These are phyloP conservation scores for Chiua sp. DNA, from an alignment of 1,284 basidiomycete species.

Conservation along the genomic window DNA sequence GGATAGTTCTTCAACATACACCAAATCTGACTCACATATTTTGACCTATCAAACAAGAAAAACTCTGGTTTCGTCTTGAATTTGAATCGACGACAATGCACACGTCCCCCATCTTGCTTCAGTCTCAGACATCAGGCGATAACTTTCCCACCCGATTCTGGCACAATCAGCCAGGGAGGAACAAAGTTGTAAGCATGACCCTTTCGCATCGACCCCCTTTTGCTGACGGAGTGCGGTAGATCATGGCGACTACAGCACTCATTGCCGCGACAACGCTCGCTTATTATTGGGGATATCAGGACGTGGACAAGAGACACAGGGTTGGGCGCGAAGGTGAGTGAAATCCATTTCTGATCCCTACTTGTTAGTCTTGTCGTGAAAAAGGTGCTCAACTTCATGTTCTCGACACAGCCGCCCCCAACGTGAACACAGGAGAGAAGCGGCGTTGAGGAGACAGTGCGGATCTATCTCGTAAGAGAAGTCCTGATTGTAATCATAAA, in stretches of 20 bases:
- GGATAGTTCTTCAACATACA: slow-evolving; percentile 9
- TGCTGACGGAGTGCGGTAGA: slow-evolving; percentile 11
- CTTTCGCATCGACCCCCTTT: not conserved
- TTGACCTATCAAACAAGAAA: not conserved
- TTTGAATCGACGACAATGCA: slow-evolving; percentile 21
- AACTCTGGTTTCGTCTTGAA: not conserved
- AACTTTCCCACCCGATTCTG: slow-evolving; percentile 37
- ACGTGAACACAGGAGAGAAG: slow-evolving; percentile 24
- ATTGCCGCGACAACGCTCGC: slow-evolving; percentile 37
- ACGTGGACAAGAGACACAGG: slow-evolving; percentile 36
- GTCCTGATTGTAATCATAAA: not conserved
- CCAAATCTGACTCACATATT: not conserved
- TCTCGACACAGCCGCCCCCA: slow-evolving; percentile 15
- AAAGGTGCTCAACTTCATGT: not conserved
- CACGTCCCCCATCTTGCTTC: slow-evolving; percentile 27
- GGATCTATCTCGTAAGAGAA: not conserved
- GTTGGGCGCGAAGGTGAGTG: slow-evolving; percentile 27
- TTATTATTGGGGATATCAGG: slow-evolving; percentile 43
- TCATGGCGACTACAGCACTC: slow-evolving; percentile 36
- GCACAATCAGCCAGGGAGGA: slow-evolving; percentile 39
- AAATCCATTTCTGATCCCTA: not conserved
- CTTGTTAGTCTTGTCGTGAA: not conserved
- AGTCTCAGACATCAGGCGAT: slow-evolving; percentile 25
- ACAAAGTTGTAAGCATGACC: slow-evolving; percentile 34
- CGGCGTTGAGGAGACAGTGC: slow-evolving; percentile 21